A percentile compares a stretch with the other conserved stretches of the same genome.
Conservation (phyloP, 73 alveolate genomes). For the Tetrahymena borealis region DNA sequence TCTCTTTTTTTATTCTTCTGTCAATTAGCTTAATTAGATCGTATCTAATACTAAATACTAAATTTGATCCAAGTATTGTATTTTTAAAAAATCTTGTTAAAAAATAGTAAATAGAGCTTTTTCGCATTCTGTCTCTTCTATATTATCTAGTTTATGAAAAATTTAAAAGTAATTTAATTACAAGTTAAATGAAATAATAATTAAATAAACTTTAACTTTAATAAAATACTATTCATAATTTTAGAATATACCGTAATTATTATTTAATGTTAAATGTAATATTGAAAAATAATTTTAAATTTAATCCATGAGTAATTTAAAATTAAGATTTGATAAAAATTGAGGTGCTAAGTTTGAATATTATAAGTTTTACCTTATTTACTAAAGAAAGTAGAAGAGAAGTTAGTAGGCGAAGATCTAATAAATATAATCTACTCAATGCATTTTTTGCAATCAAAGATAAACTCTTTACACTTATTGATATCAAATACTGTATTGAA, state of each 20-base stretch:
- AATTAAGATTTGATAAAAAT: too few relatives aligned
- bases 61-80: neutral
- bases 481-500: neutral
- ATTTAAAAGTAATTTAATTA: neutral
- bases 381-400: neutral
- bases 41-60: neutral
- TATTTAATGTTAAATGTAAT: too few relatives aligned
- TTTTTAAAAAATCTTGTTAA: neutral
- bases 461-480: neutral
- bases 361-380: neutral
- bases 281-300: too few relatives aligned
- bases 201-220: too few relatives aligned
- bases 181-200: too few relatives aligned
- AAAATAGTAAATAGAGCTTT: neutral
- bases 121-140: neutral
- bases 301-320: too few relatives aligned
- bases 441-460: neutral
- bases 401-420: neutral
- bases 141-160: neutral
- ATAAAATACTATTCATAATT: too few relatives aligned
- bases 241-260: too few relatives aligned
- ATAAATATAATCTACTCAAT: neutral
- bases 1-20: neutral
- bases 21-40: neutral
- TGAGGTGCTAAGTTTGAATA: too few relatives aligned